phyloP scores from a whole-genome alignment of 345 rosid species.

The Durio zibethinus region DNA sequence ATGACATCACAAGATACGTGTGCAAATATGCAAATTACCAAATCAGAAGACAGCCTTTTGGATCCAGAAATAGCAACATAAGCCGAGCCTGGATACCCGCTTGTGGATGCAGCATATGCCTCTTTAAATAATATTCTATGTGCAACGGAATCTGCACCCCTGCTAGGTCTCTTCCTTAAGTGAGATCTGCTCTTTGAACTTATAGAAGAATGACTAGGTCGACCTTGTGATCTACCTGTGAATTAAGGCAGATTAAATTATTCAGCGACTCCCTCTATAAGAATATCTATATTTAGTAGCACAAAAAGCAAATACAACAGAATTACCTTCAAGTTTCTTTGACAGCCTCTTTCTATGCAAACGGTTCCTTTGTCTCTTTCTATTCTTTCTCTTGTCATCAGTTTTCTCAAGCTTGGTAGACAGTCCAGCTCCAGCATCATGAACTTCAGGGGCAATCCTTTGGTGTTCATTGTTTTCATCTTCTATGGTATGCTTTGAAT shows the following conservation, averaged over 20 bases:
- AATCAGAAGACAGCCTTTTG: conserved; percentile 13
- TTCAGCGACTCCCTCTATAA: not conserved
- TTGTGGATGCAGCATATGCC: not conserved
- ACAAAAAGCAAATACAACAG: not conserved
- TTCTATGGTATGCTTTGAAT: not conserved
- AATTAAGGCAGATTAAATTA: not conserved
- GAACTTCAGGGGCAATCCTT: conserved; percentile 1
- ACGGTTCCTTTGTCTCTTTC: conserved; percentile 9
- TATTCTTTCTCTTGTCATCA: conserved; percentile 2
- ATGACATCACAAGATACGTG: not conserved
- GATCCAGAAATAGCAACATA: conserved; percentile 19
- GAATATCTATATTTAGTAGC: not conserved
- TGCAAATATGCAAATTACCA: conserved; percentile 18
- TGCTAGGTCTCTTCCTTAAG: not conserved
- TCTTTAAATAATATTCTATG: conserved; percentile 5
- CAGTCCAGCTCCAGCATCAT: conserved; percentile 1
- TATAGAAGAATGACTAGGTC: not conserved
- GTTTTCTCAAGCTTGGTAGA: conserved; percentile 7
- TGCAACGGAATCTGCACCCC: conserved; percentile 1
- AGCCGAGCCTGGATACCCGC: not conserved
- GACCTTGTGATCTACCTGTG: conserved; percentile 15
- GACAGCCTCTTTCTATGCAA: not conserved
- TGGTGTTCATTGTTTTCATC: conserved; percentile 6
- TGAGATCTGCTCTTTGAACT: conserved; percentile 11
- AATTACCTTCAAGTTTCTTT: conserved; percentile 16